A percentile compares a stretch with the other conserved stretches of the same genome.
phyloP scores from a whole-genome alignment of 2,329 filamentous ascomycete genomes.

The Pseudogymnoascus sp. region DNA sequence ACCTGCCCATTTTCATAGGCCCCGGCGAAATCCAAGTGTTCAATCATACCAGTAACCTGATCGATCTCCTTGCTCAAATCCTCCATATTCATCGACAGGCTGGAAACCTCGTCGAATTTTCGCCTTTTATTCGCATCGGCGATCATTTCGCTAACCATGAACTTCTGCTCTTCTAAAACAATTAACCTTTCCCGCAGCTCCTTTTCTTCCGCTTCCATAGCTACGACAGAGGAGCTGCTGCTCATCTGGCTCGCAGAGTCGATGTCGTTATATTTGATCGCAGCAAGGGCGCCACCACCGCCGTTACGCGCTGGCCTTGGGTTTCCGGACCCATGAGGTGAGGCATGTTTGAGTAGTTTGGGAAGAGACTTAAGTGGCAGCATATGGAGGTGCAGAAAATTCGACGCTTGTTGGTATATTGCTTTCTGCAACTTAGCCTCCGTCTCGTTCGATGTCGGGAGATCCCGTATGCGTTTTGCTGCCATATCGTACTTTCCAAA shows the following conservation, averaged over 20 bases:
- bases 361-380: conserved; percentile 59
- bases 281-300: conserved; percentile 40
- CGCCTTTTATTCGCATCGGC: conserved; percentile 59
- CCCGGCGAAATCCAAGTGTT: conserved; percentile 42
- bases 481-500: conserved; percentile 66
- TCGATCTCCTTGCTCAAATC: conserved; percentile 62
- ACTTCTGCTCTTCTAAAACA: conserved; percentile 65
- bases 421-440: conserved; percentile 60
- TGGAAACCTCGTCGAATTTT: conserved; percentile 62
- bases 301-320: conserved; percentile 15
- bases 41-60: conserved; percentile 50
- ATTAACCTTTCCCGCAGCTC: conserved; percentile 60
- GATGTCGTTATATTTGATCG: conserved; percentile 51
- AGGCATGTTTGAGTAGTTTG: conserved; percentile 54
- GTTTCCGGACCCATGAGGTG: conserved; percentile 39
- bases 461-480: conserved; percentile 59
- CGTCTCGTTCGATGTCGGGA: conserved; percentile 56
- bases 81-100: conserved; percentile 55
- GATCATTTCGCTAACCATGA: conserved; percentile 65
- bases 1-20: conserved; percentile 20
- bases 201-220: conserved; percentile 62
- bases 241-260: conserved; percentile 44
- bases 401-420: conserved; percentile 61
- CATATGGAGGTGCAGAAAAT: conserved; percentile 67
- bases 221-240: conserved; percentile 52